Evolutionary conservation across 2,329 filamentous ascomycete species (phyloP).

Genomic region (Talaromyces marneffei): DNA sequence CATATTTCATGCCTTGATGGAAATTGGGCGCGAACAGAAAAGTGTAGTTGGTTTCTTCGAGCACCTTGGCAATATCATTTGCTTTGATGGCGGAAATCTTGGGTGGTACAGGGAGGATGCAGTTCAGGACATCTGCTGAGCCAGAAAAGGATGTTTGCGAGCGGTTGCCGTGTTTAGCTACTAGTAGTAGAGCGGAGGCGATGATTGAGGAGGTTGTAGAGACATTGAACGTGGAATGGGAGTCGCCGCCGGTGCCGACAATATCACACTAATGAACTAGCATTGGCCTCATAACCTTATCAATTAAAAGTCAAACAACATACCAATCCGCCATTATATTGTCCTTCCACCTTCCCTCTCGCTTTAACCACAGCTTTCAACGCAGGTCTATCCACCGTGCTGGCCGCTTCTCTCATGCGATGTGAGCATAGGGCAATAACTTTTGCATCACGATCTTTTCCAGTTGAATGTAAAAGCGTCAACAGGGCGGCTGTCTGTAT

Average conservation of each 20-base stretch:
- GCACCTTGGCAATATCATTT: constrained; percentile 64
- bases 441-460: constrained; percentile 74
- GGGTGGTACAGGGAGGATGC: constrained; percentile 65
- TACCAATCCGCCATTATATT: constrained; percentile 78
- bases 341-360: constrained; percentile 60
- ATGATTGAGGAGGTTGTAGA: constrained; percentile 92
- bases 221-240: constrained; percentile 97
- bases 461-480: constrained; percentile 87
- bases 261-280: constrained; percentile 66
- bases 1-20: constrained; percentile 89
- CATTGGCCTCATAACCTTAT: too few species aligned
- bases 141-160: constrained; percentile 94
- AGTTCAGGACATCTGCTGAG: constrained; percentile 82
- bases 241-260: constrained; percentile 93
- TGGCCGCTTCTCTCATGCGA: constrained; percentile 76
- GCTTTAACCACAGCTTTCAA: constrained; percentile 57
- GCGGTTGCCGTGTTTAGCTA: constrained; percentile 94
- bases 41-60: constrained; percentile 77
- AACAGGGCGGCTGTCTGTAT: constrained; percentile 82
- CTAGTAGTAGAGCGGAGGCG: constrained; percentile 73
- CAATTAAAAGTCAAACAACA: constrained; percentile 30
- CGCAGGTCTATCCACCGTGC: constrained; percentile 59
- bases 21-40: constrained; percentile 96
- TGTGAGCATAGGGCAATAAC: constrained; percentile 79
- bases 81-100: constrained; percentile 70